Evolutionary conservation across 176 grass and related monocot genomes (phyloP), one percentile per base, ranked within the genome.

Genomic region (Triticum monococcum): DNA sequence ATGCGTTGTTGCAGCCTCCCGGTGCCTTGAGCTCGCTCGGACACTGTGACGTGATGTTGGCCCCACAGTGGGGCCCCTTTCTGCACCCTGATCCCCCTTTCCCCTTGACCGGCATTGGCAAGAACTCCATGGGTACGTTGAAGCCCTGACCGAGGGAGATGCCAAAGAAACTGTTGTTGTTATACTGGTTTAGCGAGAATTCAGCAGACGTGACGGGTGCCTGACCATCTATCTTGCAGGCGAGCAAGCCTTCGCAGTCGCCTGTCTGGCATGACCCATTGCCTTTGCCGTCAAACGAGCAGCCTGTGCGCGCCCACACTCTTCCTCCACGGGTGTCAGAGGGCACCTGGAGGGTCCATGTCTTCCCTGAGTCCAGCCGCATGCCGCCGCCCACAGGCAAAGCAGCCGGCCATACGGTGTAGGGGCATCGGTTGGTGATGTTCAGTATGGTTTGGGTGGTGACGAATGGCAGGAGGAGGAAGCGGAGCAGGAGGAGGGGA

Each of bases 121-220:
- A 0, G 86, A 93, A 87, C 36, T 78, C 57, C 77, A 93, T 85
- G 9, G 84, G 85, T 74, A 93, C 84, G 54, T 93, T 93, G 81
- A 87, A 93, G 6, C 91, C 91, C 24, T 90, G 32, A 2, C 52
- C 3, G 2, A 84, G 76, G 80, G 84, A 90, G 84, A 90, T 81
- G 68, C 87, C 68, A 4, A 84, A 79, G 56, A 5, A 79, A 40
- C 35, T 37, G 2, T 2, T 14, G 18, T 4, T 8, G 28, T 1
- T 1, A 22, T n/a, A 32, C 16, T 8, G 3, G 18, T 8, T 8
- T 10, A 78, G 9, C 0, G 50, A 4, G 18, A 78, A 78, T 1
- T 59, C 3, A 0, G 75, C 75, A 3, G 3, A 0, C 2, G 48
- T 78, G 33, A 0, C 0, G 3, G 77, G 77, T 12, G 22, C 0